phyloP scores from a whole-genome alignment of 2,329 filamentous ascomycete species.

The Epichloe sibirici region DNA sequence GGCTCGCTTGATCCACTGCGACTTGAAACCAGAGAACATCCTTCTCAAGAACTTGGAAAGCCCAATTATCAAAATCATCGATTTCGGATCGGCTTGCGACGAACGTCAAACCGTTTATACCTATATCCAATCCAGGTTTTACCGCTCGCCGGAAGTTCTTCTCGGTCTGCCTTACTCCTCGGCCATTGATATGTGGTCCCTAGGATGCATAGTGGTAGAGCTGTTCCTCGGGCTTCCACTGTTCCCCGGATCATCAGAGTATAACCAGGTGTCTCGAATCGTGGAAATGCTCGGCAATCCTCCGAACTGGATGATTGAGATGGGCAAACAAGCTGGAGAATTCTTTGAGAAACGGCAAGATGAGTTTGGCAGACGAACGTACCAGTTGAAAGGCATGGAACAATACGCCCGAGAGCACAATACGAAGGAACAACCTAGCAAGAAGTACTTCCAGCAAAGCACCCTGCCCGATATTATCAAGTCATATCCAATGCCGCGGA shows the following conservation, averaged over 20 bases:
- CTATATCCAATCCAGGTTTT: slow-evolving; percentile 97
- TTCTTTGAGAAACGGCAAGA: slow-evolving; percentile 92
- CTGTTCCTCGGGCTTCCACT: slow-evolving; percentile 87
- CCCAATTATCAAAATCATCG: slow-evolving; percentile 99
- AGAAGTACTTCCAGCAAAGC: slow-evolving; percentile 96
- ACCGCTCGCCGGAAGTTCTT: slow-evolving; percentile 89
- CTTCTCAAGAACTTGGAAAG: slow-evolving; percentile 95
- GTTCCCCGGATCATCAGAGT: slow-evolving; percentile 95
- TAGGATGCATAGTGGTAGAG: slow-evolving; percentile 96
- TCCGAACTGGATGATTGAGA: slow-evolving; percentile 97
- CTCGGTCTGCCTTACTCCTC: slow-evolving; percentile 95
- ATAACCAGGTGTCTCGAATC: slow-evolving; percentile 94
- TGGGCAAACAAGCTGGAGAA: slow-evolving; percentile 93
- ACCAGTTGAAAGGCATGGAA: slow-evolving; percentile 92
- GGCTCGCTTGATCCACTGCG: slow-evolving; percentile 92
- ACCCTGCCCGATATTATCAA: slow-evolving; percentile 95
- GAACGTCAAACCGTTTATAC: slow-evolving; percentile 98
- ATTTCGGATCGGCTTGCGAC: slow-evolving; percentile 97
- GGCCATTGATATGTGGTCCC: slow-evolving; percentile 98
- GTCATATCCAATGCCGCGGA: slow-evolving; percentile 93
- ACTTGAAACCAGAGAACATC: slow-evolving; percentile 97
- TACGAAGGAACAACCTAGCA: slow-evolving; percentile 97
- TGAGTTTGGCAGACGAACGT: slow-evolving; percentile 83
- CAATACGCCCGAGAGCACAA: slow-evolving; percentile 93
- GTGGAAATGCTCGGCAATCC: slow-evolving; percentile 96